Evolutionary conservation across 257 asterid genomes (phyloP).

Genomic region (Salvia rosmarinus): DNA sequence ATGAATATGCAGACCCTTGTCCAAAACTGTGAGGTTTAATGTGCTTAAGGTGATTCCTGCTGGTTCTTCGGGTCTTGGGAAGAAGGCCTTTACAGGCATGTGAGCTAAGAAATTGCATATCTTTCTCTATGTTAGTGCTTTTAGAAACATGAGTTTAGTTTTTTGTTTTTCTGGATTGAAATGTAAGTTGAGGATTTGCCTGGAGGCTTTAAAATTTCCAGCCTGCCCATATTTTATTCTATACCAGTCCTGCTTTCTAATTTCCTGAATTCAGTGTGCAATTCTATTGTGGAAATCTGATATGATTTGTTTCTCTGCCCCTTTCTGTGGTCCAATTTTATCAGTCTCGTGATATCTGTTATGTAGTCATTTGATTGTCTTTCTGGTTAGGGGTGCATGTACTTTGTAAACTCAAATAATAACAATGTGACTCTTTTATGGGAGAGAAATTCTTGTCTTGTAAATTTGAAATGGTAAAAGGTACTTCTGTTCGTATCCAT

Average conservation of each 20-base stretch:
- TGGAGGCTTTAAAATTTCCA: constrained; percentile 17
- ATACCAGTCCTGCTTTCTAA: constrained; percentile 7
- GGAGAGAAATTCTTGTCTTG: too few species aligned
- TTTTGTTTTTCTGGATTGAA: constrained; percentile 23
- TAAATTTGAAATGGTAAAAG: too few species aligned
- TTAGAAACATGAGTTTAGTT: constrained; percentile 20
- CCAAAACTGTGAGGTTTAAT: constrained; percentile 70
- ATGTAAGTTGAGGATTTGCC: constrained; percentile 17
- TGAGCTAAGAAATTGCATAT: constrained; percentile 33
- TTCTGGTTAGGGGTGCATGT: background rate
- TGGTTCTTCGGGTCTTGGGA: constrained; percentile 61
- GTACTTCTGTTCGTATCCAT: too few species aligned
- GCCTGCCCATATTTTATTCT: constrained; percentile 22
- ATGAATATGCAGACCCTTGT: constrained; percentile 49
- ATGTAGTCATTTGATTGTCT: background rate
- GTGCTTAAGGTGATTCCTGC: constrained; percentile 69
- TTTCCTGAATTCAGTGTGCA: background rate
- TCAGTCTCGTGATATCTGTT: too few species aligned
- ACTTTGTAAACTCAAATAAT: background rate
- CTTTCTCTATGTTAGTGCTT: background rate
- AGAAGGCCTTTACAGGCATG: constrained; percentile 63
- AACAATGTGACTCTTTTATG: background rate
- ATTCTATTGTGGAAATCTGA: background rate
- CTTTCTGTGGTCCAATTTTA: background rate
- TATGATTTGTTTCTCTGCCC: background rate